Conservation (phyloP, 176 grass and related monocot species). For the Oryza australiensis region DNA sequence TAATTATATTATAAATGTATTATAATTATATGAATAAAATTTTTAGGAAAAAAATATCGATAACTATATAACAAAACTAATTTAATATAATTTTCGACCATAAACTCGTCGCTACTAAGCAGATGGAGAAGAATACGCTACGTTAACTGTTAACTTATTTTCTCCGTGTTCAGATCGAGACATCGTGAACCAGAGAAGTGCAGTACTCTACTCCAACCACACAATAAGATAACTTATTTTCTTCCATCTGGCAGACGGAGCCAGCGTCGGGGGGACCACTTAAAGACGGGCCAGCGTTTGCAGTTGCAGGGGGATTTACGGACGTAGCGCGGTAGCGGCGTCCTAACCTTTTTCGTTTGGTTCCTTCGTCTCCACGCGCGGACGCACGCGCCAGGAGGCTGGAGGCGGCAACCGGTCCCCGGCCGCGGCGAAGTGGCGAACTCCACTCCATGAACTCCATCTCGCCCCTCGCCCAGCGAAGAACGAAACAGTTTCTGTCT, state of each 20-base stretch:
- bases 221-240: neutral
- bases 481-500: neutral
- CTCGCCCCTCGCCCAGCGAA: neutral
- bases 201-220: neutral
- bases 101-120: neutral
- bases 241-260: slow-evolving; percentile 3
- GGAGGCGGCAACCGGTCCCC: neutral
- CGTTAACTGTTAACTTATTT: neutral
- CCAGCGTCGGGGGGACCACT: neutral
- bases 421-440: neutral
- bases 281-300: neutral
- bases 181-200: neutral
- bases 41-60: no score
- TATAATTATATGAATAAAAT: no score
- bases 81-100: no score
- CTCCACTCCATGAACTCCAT: neutral
- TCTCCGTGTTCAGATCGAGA: neutral
- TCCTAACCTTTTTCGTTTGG: neutral
- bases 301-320: slow-evolving; percentile 2
- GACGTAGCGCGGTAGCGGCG: neutral
- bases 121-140: neutral
- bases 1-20: no score
- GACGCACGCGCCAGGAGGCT: neutral
- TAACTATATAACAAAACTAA: no score
- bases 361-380: neutral